Evolutionary conservation across 1,284 basidiomycete species (phyloP).

Genomic region (Cryptococcus sp.): DNA sequence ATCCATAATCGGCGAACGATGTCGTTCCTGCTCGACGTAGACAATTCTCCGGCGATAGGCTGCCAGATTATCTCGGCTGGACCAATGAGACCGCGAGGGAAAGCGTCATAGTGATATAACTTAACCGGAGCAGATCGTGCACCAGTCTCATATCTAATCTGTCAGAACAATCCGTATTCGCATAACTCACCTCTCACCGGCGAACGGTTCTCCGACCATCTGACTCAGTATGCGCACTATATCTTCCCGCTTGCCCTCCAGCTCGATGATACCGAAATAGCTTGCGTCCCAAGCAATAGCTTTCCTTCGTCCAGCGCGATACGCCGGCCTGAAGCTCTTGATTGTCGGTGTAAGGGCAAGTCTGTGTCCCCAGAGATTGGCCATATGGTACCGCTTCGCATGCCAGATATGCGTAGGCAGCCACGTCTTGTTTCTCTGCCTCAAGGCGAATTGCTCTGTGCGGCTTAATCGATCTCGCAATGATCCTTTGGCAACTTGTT

Average conservation of each 20-base stretch:
- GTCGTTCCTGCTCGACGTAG: conserved; percentile 21
- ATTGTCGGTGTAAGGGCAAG: conserved; percentile 83
- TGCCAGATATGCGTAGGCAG: conserved; percentile 93
- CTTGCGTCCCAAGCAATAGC: conserved; percentile 85
- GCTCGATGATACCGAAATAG: conserved; percentile 72
- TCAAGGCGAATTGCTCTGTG: conserved; percentile 36
- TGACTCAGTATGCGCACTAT: conserved; percentile 61
- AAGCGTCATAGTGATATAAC: conserved; percentile 54
- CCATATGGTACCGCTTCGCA: conserved; percentile 90
- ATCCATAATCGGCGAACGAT: conserved; percentile 62
- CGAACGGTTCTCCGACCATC: conserved; percentile 34
- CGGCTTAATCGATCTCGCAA: conserved; percentile 31
- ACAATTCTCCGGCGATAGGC: conserved; percentile 28
- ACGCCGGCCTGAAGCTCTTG: conserved; percentile 83
- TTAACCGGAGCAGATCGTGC: conserved; percentile 39
- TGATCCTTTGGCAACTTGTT: conserved; percentile 36
- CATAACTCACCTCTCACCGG: conserved; percentile 38
- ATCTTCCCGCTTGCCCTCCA: conserved; percentile 64
- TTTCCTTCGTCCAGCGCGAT: conserved; percentile 78
- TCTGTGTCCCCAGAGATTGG: conserved; percentile 82
- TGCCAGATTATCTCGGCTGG: conserved; percentile 76
- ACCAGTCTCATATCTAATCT: conserved; percentile 63
- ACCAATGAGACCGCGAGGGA: conserved; percentile 70
- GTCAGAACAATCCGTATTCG: background rate
- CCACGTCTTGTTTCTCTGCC: conserved; percentile 71